Base-by-base conservation (phyloP, 805 yeast genomes). In the Komagataella ulmi region DNA sequence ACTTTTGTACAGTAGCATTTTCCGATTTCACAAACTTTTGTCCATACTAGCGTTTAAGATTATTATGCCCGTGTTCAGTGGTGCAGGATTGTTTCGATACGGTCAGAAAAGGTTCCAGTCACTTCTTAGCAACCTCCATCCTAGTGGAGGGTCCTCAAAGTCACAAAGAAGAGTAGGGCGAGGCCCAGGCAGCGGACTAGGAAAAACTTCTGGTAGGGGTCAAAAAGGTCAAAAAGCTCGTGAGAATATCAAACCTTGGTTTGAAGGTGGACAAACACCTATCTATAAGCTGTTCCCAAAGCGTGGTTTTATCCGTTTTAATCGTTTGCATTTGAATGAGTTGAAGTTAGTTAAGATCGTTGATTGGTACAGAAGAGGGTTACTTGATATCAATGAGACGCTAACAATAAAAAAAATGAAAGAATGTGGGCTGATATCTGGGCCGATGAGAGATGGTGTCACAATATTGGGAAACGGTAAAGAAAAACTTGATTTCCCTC, bases 201-300 rank as follows among this genome's bases (percentile, higher is more conserved):
- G 99, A 72, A 90, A 91, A 68, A 93, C 98, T 3, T 81, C 97
- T 6, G 96, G 96, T 49, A 78, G 98, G 66, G 99, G 99, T 74
- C 96, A 88, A 62, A 93, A 93, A 71, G 99, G 99, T 80, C 98
- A 91, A 66, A 91, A 91, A 71, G 97, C 98, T 8, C 80, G 98
- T 69, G 86, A 91, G 44, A 79, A 83, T 46, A 91, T 91, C 30
- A 91, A 89, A 52, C 79, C 85, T 54, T 88, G 95, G 91, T 88
- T 91, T 65, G 99, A 93, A 73, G 99, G 99, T 80, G 98, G 99
- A 65, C 99, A 93, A 66, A 93, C 98, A 1, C 98, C 97, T 23
- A 80, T 84, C 63, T 80, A 81, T 66, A 78, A 85, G 67, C 71
- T 85, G 58, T 81, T 88, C 68, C 96, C 97, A 58, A 91, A 91